Conservation (phyloP, 78 protist genomes). For the Dictyostelium firmibasis region DNA sequence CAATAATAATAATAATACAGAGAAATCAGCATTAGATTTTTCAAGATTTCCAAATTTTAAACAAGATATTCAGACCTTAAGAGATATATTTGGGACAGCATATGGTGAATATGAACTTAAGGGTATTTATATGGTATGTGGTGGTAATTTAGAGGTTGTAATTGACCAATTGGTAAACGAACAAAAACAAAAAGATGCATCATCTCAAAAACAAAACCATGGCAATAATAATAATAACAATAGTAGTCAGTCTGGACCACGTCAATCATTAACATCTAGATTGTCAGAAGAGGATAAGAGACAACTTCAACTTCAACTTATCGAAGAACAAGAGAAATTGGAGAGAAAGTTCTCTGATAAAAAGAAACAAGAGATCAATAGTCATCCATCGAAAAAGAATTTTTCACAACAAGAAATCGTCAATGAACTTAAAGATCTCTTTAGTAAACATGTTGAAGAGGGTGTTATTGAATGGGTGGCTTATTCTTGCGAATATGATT, state of each 20-base stretch:
- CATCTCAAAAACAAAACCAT: background rate
- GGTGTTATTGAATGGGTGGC: constrained; percentile 83
- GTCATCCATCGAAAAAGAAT: constrained; percentile 48
- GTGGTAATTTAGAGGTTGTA: constrained; percentile 63
- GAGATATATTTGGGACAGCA: constrained; percentile 66
- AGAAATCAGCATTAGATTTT: background rate
- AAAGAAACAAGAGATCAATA: constrained; percentile 6
- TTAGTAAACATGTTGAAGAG: constrained; percentile 44
- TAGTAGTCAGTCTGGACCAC: background rate
- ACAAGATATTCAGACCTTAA: constrained; percentile 43
- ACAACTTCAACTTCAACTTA: constrained; percentile 39
- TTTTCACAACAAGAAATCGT: constrained; percentile 64
- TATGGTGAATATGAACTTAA: constrained; percentile 58
- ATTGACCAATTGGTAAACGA: constrained; percentile 70
- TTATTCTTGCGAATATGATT: constrained; percentile 46
- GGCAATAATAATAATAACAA: background rate
- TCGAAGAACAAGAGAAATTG: constrained; percentile 69
- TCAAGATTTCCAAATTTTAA: constrained; percentile 47
- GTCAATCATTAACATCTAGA: constrained; percentile 31
- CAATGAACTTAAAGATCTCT: constrained; percentile 57
- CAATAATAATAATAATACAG: background rate
- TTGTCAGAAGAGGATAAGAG: constrained; percentile 59
- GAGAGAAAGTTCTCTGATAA: constrained; percentile 48
- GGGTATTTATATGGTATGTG: constrained; percentile 31
- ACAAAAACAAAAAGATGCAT: constrained; percentile 22